Conservation (phyloP, 2,329 filamentous ascomycete genomes). For the Xylariomycetidae sp. region DNA sequence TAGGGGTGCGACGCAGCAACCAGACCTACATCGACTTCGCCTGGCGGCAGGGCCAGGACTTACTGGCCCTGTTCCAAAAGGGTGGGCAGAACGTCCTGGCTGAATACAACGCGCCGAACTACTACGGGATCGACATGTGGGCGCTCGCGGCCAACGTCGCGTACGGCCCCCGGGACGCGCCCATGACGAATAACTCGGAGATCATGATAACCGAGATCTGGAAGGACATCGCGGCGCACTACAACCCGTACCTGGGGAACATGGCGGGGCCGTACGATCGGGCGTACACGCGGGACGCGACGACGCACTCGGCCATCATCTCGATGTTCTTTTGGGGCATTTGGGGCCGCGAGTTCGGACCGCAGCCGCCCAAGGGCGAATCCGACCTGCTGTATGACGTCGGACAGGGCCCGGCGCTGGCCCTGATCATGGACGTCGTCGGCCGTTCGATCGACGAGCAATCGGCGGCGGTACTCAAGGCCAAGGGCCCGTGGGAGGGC, state of each 20-base stretch:
- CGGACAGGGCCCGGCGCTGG: constrained; percentile 34
- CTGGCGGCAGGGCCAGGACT: constrained; percentile 25
- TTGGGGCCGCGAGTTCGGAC: constrained; percentile 34
- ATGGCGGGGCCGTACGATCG: constrained; percentile 32
- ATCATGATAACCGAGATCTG: constrained; percentile 28
- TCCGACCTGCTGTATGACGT: constrained; percentile 36
- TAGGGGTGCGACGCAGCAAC: constrained; percentile 34
- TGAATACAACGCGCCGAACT: constrained; percentile 37
- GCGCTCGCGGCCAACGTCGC: constrained; percentile 33
- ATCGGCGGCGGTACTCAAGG: constrained; percentile 23
- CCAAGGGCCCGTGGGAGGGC: constrained; percentile 29
- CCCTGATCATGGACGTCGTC: constrained; percentile 32
- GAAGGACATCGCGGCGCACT: constrained; percentile 30
- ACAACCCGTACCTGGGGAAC: constrained; percentile 31
- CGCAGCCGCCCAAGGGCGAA: constrained; percentile 32
- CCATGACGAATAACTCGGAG: constrained; percentile 24
- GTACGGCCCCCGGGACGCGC: constrained; percentile 27
- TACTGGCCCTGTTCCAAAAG: constrained; percentile 25
- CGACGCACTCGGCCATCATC: constrained; percentile 34
- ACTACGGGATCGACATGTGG: constrained; percentile 37
- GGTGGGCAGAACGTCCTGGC: constrained; percentile 20
- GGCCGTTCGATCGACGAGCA: constrained; percentile 22
- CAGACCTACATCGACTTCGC: constrained; percentile 32
- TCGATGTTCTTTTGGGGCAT: constrained; percentile 38
- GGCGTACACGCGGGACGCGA: constrained; percentile 35